Evolutionary conservation across 176 grass and related monocot genomes (phyloP), one percentile per base, ranked within the genome.

Genomic region (Aegilops longissima): DNA sequence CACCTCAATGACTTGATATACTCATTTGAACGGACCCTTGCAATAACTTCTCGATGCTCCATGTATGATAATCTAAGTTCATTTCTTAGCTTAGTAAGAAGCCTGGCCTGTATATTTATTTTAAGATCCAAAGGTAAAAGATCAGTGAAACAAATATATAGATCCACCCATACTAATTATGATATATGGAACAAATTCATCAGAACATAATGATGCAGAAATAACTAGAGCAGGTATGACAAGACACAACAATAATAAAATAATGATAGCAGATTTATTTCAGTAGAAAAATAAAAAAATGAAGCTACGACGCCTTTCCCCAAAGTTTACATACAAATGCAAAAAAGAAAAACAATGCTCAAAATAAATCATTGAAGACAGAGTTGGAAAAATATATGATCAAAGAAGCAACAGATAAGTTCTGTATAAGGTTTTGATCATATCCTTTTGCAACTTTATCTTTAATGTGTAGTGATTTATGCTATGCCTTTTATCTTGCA

Each of bases 21-120:
- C 24, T 85, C 85, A 84, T 97, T 85, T 83, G 84, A 89, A 79
- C 70, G 91, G 44, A 92, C 64, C 44, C 82, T 80, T 54, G 66
- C 84, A 73, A 97, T 70, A 85, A 92, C 86, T 77, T 94, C 88
- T 87, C 76, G 85, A 89, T 94, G 90, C 80, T 94, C 95, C 68
- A 38, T 56, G 52, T 89, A 75, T 18, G 86, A 94, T 94, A 94
- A 85, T 80, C 82, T 92, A 74, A 97, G 86, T 85, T 92, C 82
- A n/a, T 83, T 92, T 72, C 84, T 94, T 36, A 94, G 66, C 72
- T 92, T 71, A 63, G 73, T 58, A 73, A 97, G 89, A 89, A 97
- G 81, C 56, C 44, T 89, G 66, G 76, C 88, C 83, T 92, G 90
- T 66, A 76, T 67, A 67, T 65, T 29, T 30, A 14, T 44, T 11